phyloP scores from a whole-genome alignment of 1,284 basidiomycete species.

The Ustilago esculenta region DNA sequence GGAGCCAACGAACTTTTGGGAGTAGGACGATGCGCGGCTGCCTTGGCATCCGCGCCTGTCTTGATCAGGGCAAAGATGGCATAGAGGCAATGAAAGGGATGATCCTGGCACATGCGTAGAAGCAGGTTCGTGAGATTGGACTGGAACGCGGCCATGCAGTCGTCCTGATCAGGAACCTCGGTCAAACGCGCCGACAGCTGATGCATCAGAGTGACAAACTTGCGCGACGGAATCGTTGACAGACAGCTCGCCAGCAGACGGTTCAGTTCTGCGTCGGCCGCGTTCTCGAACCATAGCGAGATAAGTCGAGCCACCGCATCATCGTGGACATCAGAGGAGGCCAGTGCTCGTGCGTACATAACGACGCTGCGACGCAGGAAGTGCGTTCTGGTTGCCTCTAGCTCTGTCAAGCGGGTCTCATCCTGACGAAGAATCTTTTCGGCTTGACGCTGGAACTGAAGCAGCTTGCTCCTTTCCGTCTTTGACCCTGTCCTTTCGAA shows the following conservation, averaged over 20 bases:
- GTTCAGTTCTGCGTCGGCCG: slow-evolving; percentile 74
- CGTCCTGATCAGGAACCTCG: slow-evolving; percentile 63
- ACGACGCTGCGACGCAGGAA: slow-evolving; percentile 80
- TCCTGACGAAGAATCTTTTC: slow-evolving; percentile 49
- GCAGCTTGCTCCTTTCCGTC: slow-evolving; percentile 18
- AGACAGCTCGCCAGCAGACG: slow-evolving; percentile 72
- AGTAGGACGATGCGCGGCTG: slow-evolving; percentile 9
- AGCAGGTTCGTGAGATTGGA: slow-evolving; percentile 76
- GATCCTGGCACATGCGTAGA: slow-evolving; percentile 81
- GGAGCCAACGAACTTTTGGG: slow-evolving; percentile 14
- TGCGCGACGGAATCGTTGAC: slow-evolving; percentile 79
- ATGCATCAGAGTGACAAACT: slow-evolving; percentile 88
- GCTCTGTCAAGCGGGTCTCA: slow-evolving; percentile 32
- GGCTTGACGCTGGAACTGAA: slow-evolving; percentile 42
- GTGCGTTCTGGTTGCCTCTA: slow-evolving; percentile 62
- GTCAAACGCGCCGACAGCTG: slow-evolving; percentile 86
- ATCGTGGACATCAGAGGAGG: slow-evolving; percentile 77
- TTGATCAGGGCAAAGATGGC: slow-evolving; percentile 77
- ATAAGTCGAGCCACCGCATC: slow-evolving; percentile 80
- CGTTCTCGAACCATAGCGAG: slow-evolving; percentile 91
- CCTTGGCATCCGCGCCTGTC: slow-evolving; percentile 40
- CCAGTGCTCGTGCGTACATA: slow-evolving; percentile 83
- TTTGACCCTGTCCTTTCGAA: slow-evolving; percentile 36
- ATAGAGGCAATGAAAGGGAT: slow-evolving; percentile 93
- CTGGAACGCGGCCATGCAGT: slow-evolving; percentile 70